Base-by-base conservation (phyloP, 208 protist species). In the Trypanosoma cruzi region DNA sequence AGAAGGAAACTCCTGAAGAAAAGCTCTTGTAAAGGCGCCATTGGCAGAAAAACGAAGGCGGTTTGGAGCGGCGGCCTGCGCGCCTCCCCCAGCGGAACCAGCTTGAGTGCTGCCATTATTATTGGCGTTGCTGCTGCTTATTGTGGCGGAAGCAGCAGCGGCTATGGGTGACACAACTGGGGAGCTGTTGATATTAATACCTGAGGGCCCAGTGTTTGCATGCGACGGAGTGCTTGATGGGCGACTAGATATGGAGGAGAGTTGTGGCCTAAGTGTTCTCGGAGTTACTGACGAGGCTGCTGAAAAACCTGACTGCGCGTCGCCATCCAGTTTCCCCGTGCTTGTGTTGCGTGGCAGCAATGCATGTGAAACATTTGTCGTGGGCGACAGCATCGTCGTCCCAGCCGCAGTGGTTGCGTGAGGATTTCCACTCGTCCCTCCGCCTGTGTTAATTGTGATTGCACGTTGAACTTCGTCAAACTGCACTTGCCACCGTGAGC, bases 401-500 rank as follows among this genome's bases (percentile, higher is more conserved):
- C 2, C 32, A 26, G 32, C 24, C 11, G 31, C 24, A 42, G 18
- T 29, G n/a, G n/a, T 22, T 22, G 5, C 24, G 18, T 52, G 29
- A 42, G 22, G 44, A 28, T 29, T 67, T 22, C 46, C 40, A 32
- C 20, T 28, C 34, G 36, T 32, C 22, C 59, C 52, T 16, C 53
- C 66, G 14, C 46, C 59, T 57, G 54, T 71, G 42, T 77, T 92
- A 26, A 62, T 73, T 20, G 77, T 78, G 62, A 96, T 95, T 24
- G 75, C 92, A 44, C 88, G 82, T 75, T 96, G 92, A 68, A 96
- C 77, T 73, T 93, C 92, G 58, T 96, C 86, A 14, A 96, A 80
- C 77, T 95, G 92, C 72, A 92, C 79, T 70, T 96, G 92, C 88
- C 89, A 96, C 10, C 88, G 85, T 48, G 87, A 79, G 20, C 86